Evolutionary conservation across 1,139 yeast genomes (phyloP).

Genomic region (Lodderomyces metapsilosis): DNA sequence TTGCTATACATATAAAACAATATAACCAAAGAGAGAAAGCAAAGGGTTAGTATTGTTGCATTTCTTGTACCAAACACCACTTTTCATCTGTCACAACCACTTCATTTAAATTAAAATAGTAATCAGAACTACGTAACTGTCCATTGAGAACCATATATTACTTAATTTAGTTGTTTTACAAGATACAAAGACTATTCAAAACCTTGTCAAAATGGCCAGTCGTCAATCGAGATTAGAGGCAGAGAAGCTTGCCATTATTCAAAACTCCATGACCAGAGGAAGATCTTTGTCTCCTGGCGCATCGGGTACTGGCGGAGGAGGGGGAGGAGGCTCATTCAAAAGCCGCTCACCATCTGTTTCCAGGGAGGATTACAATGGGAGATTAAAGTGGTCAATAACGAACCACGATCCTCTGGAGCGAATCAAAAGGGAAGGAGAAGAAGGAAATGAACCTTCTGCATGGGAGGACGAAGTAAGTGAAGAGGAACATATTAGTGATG

Average conservation of each 20-base stretch:
- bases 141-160: too few species aligned
- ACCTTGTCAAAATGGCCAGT: slow-evolving; percentile 24
- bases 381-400: slow-evolving; percentile 48
- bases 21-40: not conserved
- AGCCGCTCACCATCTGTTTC: slow-evolving; percentile 38
- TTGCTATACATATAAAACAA: not conserved
- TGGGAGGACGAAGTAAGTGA: slow-evolving; percentile 53
- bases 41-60: too few species aligned
- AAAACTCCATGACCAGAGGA: slow-evolving; percentile 40
- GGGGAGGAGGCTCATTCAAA: slow-evolving; percentile 15
- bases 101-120: too few species aligned
- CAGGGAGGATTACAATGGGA: slow-evolving; percentile 38
- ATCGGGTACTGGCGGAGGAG: slow-evolving; percentile 16
- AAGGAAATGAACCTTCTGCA: slow-evolving; percentile 13
- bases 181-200: not conserved
- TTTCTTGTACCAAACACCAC: too few species aligned
- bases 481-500: slow-evolving; percentile 67
- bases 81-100: too few species aligned
- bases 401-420: slow-evolving; percentile 63
- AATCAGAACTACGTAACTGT: too few species aligned
- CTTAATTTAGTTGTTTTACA: not conserved
- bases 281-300: slow-evolving; percentile 39
- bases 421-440: slow-evolving; percentile 21
- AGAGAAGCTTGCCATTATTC: slow-evolving; percentile 43
- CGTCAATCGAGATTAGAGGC: slow-evolving; percentile 45